phyloP scores from a whole-genome alignment of 2,329 filamentous ascomycete genomes.

The Westerdykella aurantiaca region DNA sequence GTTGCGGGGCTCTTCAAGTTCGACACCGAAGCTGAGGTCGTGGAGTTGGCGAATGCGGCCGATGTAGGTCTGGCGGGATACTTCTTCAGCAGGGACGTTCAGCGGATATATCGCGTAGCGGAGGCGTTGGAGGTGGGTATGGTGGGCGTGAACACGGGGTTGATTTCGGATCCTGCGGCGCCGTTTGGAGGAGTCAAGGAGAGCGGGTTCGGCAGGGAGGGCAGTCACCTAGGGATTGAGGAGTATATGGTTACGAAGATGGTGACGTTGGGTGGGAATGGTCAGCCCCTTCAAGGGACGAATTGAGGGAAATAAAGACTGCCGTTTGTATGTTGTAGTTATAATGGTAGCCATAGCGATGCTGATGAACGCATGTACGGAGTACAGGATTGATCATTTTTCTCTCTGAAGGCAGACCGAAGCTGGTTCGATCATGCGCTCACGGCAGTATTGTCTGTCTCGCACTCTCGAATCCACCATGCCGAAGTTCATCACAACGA shows the following conservation, averaged over 20 bases:
- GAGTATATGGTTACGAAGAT: constrained; percentile 46
- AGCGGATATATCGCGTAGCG: constrained; percentile 55
- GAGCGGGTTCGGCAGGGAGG: constrained; percentile 49
- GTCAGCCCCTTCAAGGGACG: constrained; percentile 49
- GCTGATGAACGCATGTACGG: too few species aligned
- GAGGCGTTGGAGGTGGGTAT: constrained; percentile 75
- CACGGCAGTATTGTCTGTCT: too few species aligned
- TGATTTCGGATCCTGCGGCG: constrained; percentile 45
- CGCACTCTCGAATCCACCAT: too few species aligned
- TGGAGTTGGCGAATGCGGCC: constrained; percentile 71
- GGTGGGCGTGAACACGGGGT: constrained; percentile 59
- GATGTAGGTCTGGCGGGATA: constrained; percentile 90
- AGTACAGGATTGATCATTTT: too few species aligned
- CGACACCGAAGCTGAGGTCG: constrained; percentile 80
- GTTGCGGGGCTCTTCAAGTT: constrained; percentile 88
- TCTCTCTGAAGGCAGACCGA: too few species aligned
- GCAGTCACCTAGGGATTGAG: constrained; percentile 46
- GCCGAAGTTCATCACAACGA: too few species aligned
- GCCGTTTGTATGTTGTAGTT: neutral
- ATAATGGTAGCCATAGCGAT: too few species aligned
- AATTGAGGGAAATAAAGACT: neutral
- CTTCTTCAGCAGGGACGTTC: constrained; percentile 69
- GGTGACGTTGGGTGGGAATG: constrained; percentile 56
- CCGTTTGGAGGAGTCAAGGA: constrained; percentile 48
- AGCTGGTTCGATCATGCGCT: too few species aligned